Conservation (phyloP, 805 yeast species). For the Kazachstania martiniae region DNA sequence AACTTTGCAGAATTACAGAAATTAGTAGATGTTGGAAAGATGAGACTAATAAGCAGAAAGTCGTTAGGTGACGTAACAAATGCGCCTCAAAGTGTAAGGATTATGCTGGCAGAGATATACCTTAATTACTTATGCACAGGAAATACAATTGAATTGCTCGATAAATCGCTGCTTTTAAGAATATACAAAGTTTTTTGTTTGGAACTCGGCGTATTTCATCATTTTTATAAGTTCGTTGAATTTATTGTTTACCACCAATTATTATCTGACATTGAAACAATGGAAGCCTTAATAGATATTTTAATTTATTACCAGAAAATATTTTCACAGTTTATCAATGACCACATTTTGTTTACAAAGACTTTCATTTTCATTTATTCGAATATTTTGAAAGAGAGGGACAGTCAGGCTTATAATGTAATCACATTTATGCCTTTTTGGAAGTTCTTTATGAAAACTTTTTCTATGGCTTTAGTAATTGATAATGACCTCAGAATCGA, state of each 20-base stretch:
- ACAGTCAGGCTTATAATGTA: slow-evolving; percentile 14
- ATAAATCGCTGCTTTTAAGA: slow-evolving; percentile 10
- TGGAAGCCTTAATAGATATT: slow-evolving; percentile 23
- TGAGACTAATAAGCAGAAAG: slow-evolving; percentile 1
- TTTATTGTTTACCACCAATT: slow-evolving; percentile 25
- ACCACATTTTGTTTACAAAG: slow-evolving; percentile 27
- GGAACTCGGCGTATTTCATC: slow-evolving; percentile 20
- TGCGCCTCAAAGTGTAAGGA: slow-evolving; percentile 33
- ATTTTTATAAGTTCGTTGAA: slow-evolving; percentile 28
- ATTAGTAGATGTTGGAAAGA: slow-evolving; percentile 26
- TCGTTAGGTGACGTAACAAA: slow-evolving; percentile 15
- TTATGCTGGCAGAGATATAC: slow-evolving; percentile 39
- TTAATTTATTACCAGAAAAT: slow-evolving; percentile 21
- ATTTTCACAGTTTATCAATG: slow-evolving; percentile 30
- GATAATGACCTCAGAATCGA: slow-evolving; percentile 22
- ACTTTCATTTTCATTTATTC: slow-evolving; percentile 21
- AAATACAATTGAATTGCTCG: slow-evolving; percentile 6
- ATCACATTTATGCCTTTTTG: slow-evolving; percentile 24
- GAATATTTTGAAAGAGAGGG: slow-evolving; percentile 15
- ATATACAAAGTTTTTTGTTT: slow-evolving; percentile 17
- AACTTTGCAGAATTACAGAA: slow-evolving; percentile 24
- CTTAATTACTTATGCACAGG: slow-evolving; percentile 33
- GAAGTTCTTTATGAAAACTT: slow-evolving; percentile 25
- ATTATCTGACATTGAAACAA: slow-evolving; percentile 18
- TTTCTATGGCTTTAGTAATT: slow-evolving; percentile 19